A percentile compares a stretch with the other conserved stretches of the same genome.
Conservation (phyloP, 805 yeast species). For the Barnettozyma vustinii region DNA sequence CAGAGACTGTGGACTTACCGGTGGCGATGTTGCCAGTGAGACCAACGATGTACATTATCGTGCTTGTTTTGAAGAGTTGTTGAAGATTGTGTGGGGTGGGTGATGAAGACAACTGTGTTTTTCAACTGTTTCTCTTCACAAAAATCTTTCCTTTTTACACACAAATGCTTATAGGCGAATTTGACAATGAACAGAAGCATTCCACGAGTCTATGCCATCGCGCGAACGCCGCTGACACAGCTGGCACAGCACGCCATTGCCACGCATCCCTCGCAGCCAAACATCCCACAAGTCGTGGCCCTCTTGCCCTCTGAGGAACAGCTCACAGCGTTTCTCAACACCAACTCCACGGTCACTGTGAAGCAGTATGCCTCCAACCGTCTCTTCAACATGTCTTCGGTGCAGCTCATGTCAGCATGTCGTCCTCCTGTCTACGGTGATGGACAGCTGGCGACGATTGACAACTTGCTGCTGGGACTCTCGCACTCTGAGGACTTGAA, state of each 20-base stretch:
- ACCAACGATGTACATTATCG: constrained; percentile 83
- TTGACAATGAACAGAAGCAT: background rate
- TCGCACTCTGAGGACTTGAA: constrained; percentile 13
- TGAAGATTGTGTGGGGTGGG: background rate
- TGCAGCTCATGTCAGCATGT: constrained; percentile 21
- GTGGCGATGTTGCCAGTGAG: constrained; percentile 97
- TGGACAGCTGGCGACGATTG: constrained; percentile 18
- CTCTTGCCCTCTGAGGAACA: constrained; percentile 39
- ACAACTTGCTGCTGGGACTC: constrained; percentile 17
- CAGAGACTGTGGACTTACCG: constrained; percentile 92
- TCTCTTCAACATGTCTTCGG: constrained; percentile 5
- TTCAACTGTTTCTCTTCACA: background rate
- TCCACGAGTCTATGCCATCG: constrained; percentile 38
- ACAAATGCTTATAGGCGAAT: background rate
- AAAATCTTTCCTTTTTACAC: background rate
- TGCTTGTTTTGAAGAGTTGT: background rate
- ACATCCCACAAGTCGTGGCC: constrained; percentile 34
- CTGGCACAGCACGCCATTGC: constrained; percentile 37
- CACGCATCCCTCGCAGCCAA: constrained; percentile 31
- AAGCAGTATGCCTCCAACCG: constrained; percentile 10
- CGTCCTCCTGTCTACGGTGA: constrained; percentile 21
- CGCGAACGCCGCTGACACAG: constrained; percentile 39
- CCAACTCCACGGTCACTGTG: constrained; percentile 34
- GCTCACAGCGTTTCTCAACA: constrained; percentile 34
- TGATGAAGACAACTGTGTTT: background rate